These are phyloP conservation scores for Panaeolus cyanescens DNA, from an alignment of 768 basidiomycete genomes.

Conservation along the genomic window DNA sequence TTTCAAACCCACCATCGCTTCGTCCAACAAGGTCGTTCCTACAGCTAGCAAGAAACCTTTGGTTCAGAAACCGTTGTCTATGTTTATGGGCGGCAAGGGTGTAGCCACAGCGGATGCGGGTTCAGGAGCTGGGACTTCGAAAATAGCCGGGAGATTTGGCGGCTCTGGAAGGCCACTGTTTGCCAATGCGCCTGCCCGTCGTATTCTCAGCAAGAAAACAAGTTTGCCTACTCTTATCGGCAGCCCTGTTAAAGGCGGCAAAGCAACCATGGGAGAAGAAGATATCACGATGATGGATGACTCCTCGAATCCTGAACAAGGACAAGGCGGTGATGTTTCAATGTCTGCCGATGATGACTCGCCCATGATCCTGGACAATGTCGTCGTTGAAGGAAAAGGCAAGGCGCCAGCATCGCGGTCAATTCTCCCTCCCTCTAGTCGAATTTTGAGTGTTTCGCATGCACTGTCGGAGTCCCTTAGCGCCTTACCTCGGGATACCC, in stretches of 20 bases:
- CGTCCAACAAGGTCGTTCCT: constrained; percentile 10
- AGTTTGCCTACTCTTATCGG: constrained; percentile 47
- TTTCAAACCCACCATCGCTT: constrained; percentile 11
- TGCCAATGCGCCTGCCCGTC: constrained; percentile 27
- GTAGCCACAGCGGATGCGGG: constrained; percentile 9
- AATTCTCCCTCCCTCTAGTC: constrained; percentile 42
- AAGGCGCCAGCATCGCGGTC: constrained; percentile 25
- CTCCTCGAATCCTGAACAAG: constrained; percentile 15
- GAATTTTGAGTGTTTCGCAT: constrained; percentile 61
- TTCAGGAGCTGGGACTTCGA: constrained; percentile 17
- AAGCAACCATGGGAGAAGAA: background rate
- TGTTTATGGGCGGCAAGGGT: constrained; percentile 24
- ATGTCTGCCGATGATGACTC: constrained; percentile 14
- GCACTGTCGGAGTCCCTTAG: constrained; percentile 64
- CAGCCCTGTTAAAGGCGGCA: constrained; percentile 49
- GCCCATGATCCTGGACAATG: constrained; percentile 11
- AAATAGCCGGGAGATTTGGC: constrained; percentile 7
- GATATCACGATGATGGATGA: constrained; percentile 21
- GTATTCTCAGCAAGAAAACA: constrained; percentile 44
- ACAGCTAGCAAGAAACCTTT: constrained; percentile 14
- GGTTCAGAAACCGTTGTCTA: constrained; percentile 29
- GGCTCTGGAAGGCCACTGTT: constrained; percentile 25
- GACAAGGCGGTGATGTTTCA: constrained; percentile 15
- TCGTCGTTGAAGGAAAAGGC: constrained; percentile 26
- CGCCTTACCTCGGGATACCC: constrained; percentile 38